These are phyloP conservation scores for Nitzschia inconspicua DNA, from an alignment of 108 stramenopile genomes.

Conservation along the genomic window DNA sequence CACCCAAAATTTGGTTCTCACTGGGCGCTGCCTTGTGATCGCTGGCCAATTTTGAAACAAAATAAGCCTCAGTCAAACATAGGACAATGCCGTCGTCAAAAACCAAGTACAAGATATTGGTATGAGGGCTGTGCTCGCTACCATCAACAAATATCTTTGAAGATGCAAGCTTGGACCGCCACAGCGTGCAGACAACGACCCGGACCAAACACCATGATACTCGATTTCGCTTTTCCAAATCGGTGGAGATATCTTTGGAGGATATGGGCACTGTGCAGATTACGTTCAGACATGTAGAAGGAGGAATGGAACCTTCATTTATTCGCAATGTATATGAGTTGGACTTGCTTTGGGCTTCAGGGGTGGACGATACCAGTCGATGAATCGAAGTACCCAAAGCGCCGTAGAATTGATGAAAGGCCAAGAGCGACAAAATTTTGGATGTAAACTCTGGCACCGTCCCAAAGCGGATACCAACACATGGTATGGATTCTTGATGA, in stretches of 20 bases:
- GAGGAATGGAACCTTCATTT: neutral
- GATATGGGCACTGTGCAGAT: conserved; percentile 47
- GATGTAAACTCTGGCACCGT: conserved; percentile 74
- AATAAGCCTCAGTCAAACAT: conserved; percentile 41
- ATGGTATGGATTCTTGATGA: conserved; percentile 23
- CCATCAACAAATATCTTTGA: too few relatives aligned
- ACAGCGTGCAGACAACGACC: conserved; percentile 57
- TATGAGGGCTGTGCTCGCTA: neutral
- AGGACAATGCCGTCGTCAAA: conserved; percentile 54
- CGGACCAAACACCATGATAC: conserved; percentile 68
- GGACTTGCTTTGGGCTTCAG: neutral
- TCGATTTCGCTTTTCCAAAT: conserved; percentile 40
- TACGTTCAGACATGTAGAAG: conserved; percentile 37
- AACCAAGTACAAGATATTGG: conserved; percentile 46
- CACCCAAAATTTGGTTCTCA: conserved; percentile 69
- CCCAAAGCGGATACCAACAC: conserved; percentile 58
- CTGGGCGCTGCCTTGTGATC: conserved; percentile 76
- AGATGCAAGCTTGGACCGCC: conserved; percentile 64
- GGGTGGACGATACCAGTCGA: conserved; percentile 18
- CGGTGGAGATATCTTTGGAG: conserved; percentile 24
- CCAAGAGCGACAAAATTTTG: conserved; percentile 65
- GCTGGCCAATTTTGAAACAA: conserved; percentile 53
- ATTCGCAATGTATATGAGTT: too few relatives aligned
- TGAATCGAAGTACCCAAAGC: conserved; percentile 29
- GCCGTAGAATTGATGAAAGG: conserved; percentile 48